A percentile compares a stretch with the other conserved stretches of the same genome.
Evolutionary conservation across 257 asterid genomes (phyloP).

Genomic region (Salvia rosmarinus): DNA sequence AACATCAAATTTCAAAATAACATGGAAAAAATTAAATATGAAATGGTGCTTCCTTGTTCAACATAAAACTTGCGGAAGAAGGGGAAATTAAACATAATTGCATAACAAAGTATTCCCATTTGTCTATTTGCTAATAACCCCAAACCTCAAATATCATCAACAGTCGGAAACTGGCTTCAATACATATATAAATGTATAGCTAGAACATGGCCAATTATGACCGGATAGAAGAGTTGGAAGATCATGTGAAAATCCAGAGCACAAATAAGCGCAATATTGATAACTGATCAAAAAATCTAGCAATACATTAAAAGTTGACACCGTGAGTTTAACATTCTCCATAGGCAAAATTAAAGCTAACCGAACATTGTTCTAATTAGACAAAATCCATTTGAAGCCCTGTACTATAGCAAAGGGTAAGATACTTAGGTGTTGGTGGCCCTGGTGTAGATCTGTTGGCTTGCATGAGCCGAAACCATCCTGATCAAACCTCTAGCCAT

Average conservation of each 20-base stretch:
- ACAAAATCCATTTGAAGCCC: constrained; percentile 25
- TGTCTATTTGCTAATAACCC: too few species aligned
- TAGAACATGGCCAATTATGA: too few species aligned
- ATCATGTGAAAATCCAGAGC: not conserved
- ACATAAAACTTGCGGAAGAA: too few species aligned
- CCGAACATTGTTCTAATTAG: not conserved
- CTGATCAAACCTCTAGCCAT: constrained; percentile 71
- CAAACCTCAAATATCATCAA: too few species aligned
- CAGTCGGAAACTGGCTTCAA: too few species aligned
- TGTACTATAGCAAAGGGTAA: constrained; percentile 3
- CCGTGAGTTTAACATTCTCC: constrained; percentile 7
- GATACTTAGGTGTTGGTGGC: constrained; percentile 73
- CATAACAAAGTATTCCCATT: too few species aligned
- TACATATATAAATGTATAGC: not conserved
- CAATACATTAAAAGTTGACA: not conserved
- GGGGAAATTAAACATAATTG: too few species aligned
- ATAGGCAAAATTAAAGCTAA: constrained; percentile 22
- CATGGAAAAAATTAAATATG: too few species aligned
- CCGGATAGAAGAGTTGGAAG: not conserved
- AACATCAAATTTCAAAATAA: too few species aligned
- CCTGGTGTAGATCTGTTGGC: constrained; percentile 94
- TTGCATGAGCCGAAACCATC: constrained; percentile 78
- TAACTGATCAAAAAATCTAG: constrained; percentile 3
- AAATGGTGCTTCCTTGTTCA: too few species aligned
- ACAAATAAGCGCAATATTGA: not conserved